Evolutionary conservation across 2,329 filamentous ascomycete species (phyloP).

Genomic region (Ceratocystis cacaofunesta): DNA sequence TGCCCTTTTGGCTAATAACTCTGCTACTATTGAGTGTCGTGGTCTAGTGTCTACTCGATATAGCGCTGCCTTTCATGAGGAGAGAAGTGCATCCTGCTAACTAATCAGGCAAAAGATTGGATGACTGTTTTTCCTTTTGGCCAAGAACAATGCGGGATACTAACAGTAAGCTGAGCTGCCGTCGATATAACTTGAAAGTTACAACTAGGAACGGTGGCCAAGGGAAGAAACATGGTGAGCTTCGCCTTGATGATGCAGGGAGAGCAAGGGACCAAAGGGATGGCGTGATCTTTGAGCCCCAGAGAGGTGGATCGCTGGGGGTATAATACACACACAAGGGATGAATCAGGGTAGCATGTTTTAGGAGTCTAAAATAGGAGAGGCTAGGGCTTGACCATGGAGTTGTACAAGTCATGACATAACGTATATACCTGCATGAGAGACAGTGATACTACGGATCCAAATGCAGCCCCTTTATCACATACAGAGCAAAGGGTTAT

Average conservation of each 20-base stretch:
- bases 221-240: background rate
- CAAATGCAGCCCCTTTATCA: background rate
- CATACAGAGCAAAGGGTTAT: background rate
- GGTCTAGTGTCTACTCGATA: no score
- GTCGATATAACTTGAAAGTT: background rate
- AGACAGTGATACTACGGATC: background rate
- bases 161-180: background rate
- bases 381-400: background rate
- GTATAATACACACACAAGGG: background rate
- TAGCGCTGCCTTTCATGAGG: background rate
- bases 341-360: background rate
- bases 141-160: background rate
- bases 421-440: background rate
- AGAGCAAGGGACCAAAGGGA: background rate
- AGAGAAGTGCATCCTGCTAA: background rate
- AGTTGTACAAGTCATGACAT: background rate
- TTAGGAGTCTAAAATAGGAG: background rate
- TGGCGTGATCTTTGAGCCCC: background rate
- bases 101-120: background rate
- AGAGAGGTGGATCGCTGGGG: background rate
- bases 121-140: no score
- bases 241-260: background rate
- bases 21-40: background rate
- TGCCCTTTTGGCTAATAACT: background rate
- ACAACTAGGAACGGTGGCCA: background rate